Evolutionary conservation across 768 basidiomycete genomes (phyloP), one percentile per base, ranked within the genome.

Genomic region (Termitomyces sp.): DNA sequence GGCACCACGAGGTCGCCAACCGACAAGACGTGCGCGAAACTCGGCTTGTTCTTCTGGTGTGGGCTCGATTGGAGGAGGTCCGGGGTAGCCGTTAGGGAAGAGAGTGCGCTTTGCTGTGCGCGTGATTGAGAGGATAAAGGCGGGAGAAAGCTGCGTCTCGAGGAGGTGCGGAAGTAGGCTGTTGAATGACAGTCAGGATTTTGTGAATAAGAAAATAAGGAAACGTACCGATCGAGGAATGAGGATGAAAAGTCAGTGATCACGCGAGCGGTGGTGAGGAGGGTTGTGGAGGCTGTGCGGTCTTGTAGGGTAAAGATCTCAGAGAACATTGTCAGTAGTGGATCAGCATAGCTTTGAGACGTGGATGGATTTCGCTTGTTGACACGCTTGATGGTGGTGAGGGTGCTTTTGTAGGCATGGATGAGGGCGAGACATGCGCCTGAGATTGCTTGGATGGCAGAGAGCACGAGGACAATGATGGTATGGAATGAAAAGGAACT

Each of bases 81-180:
- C 91, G 1, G 94, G 94, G 74, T 92, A 93, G 15, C 96, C 96
- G 63, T 87, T 87, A 4, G 96, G 96, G 70, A 96, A 98, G 32
- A 98, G 79, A 8, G 88, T 82, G 9, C 81, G 81, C 67, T 91
- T 92, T 15, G 86, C 75, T 5, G 80, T 69, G 40, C 84, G 81
- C 40, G 87, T 76, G 32, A 82, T 71, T 36, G 76, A 77, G 20
- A 88, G 78, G 28, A 92, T 71, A 54, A 83, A 81, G 6, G 76
- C 62, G 6, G 84, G 76, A 1, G 85, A 77, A 58, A 90, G 74
- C 20, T 81, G 73, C 0, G 77, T 78, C 63, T 81, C 79, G 52
- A 97, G 75, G 53, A 92, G 67, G 68, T 90, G 83, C 0, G 87
- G 88, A 32, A 96, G 76, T 63, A 94, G 79, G 55, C 91, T 90